A percentile compares a stretch with the other conserved stretches of the same genome.
phyloP scores from a whole-genome alignment of 2,329 filamentous ascomycete species.

The Ophiostoma montium region DNA sequence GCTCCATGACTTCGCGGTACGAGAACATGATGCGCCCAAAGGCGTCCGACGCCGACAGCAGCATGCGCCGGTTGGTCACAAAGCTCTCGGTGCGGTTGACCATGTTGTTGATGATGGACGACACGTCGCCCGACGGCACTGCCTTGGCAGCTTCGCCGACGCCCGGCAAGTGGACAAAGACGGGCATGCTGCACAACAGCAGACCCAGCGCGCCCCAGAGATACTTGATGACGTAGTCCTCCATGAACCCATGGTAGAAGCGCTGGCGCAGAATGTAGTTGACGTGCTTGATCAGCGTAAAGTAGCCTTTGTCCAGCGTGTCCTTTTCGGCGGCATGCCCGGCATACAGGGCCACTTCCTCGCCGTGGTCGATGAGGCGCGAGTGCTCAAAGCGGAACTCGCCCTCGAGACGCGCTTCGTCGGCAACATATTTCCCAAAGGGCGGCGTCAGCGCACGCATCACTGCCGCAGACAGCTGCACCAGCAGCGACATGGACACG shows the following conservation, averaged over 20 bases:
- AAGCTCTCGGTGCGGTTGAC: slow-evolving; percentile 65
- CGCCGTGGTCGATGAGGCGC: slow-evolving; percentile 85
- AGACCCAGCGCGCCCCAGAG: slow-evolving; percentile 94
- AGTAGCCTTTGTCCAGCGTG: slow-evolving; percentile 94
- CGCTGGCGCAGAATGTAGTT: slow-evolving; percentile 83
- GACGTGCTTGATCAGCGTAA: slow-evolving; percentile 97
- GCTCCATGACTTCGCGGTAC: slow-evolving; percentile 91
- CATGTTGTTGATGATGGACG: slow-evolving; percentile 33
- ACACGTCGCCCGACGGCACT: background rate
- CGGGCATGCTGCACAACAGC: slow-evolving; percentile 82
- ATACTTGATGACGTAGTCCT: slow-evolving; percentile 99
- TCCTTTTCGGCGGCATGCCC: slow-evolving; percentile 94
- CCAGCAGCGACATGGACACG: slow-evolving; percentile 86
- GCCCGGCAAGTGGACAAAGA: slow-evolving; percentile 86
- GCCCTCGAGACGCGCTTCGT: slow-evolving; percentile 85
- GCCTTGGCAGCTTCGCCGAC: slow-evolving; percentile 29
- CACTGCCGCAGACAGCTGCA: slow-evolving; percentile 80
- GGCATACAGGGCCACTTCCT: slow-evolving; percentile 84
- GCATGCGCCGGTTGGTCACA: slow-evolving; percentile 83
- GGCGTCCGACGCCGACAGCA: slow-evolving; percentile 86
- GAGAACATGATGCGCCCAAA: slow-evolving; percentile 96
- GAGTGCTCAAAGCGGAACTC: slow-evolving; percentile 96
- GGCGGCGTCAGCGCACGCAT: slow-evolving; percentile 93
- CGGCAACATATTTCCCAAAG: slow-evolving; percentile 94
- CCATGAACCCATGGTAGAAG: slow-evolving; percentile 98